Base-by-base conservation (phyloP, 108 stramenopile genomes). In the Cyclostephanos tholiformis region DNA sequence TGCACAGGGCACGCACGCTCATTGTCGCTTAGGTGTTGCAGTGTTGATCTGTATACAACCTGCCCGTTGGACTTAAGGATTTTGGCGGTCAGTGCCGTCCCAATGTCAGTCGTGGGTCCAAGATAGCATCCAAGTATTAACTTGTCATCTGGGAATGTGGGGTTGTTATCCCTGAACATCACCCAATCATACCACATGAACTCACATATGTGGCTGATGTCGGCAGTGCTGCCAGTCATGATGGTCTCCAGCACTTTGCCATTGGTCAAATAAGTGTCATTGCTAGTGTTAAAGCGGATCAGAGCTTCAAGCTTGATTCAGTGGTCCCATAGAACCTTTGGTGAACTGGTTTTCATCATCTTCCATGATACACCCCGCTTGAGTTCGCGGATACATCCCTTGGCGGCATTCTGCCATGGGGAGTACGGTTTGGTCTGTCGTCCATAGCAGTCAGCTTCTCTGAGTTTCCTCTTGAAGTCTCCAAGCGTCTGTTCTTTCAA, bases 171-270 rank as follows among this genome's bases (percentile, higher is more conserved):
- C 9, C 12, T 12, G 11, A 44, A 70, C 57, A 63, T 63, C 75
- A 27, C 32, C 32, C 32, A 32, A 32, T 32, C 32, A 32, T 32
- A 32, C 32, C 32, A 32, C 32, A 4, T 4, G 4, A 32, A 32
- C 4, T 32, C 32, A 4, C 32, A 32, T 32, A 32, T 32, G 32
- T 32, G 32, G 32, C 32, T 32, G 32, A 32, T 32, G 32, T 32
- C 32, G 32, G 82, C 60, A 4, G 82, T 81, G 9, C 81, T 72
- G 10, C 85, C 82, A 1, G 50, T 27, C 14, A 84, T 29, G 29
- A 76, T 10, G 4, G 8, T 53, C 55, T 36, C 71, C 38, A 1
- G 67, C 65, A 32, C 32, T 32, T 32, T 4, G 32, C 32, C 32
- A 4, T 44, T 58, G 11, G 51, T 75, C 82, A 17, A 59, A n/a